Base-by-base conservation (phyloP, 2,329 filamentous ascomycete genomes). In the Neofusicoccum parvum region DNA sequence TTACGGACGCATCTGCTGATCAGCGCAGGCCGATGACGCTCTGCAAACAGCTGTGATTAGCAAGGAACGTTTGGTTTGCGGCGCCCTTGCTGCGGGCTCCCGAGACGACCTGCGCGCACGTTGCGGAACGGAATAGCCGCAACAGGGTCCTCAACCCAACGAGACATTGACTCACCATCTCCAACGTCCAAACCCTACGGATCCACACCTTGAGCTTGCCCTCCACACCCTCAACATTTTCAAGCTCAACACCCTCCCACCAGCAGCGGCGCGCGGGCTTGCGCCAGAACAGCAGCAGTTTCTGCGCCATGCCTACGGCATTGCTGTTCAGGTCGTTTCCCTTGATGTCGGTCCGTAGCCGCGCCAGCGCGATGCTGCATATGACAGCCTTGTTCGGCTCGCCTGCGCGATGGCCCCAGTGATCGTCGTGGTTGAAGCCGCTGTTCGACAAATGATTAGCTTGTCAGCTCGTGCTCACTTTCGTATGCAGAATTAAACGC, bases 321-420 rank as follows among this genome's bases (percentile, higher is more conserved):
- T 87, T 89, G 72, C 82, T 87, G 73, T 89, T 93, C 60, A 91
- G 83, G 72, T 89, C 90, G 71, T 94, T 92, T 64, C 92, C 86
- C 68, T 83, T 89, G 73, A 96, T 93, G 72, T 98, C 95, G 67
- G 93, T 98, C 64, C 95, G 90, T 71, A 99, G 86, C 70, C 95
- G 90, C 41, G 95, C 95, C 65, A 99, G 87, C 11, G 94, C 95
- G 69, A 99, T 87, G 79, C 92, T 97, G 85, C 95, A 99, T 72
- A 99, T 95, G 67, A 99, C 95, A 20, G 95, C 95, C 82, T 99
- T 99, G 82, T 96, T 96, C 12, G 95, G 95, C 79, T 99, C 95
- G 65, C 92, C 92, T n/a, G 95, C 94, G 66, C 95, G 91, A 78
- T 99, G 94, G 39, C 95, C 95, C 95, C 95, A 99, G 68, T 83